Base-by-base conservation (phyloP, 225 moss, liverwort and hornwort species). In the Polytrichum commune region DNA sequence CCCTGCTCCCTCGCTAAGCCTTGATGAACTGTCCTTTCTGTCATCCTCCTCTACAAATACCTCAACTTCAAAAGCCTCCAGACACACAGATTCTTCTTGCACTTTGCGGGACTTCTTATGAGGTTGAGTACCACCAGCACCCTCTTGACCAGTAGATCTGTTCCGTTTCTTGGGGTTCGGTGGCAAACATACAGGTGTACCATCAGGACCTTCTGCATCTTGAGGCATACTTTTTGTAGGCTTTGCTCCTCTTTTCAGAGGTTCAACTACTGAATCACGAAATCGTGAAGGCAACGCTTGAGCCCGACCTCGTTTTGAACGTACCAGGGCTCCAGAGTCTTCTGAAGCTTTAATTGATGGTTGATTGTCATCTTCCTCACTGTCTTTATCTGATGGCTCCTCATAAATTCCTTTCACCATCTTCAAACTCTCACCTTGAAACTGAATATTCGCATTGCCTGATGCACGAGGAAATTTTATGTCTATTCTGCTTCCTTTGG, bases 261-360 rank as follows among this genome's bases (percentile, higher is more conserved):
- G 93, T 69, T 93, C 93, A 23, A 99, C 83, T 32, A 99, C 93
- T 61, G 98, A 99, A 71, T 99, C 98, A 55, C 90, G 95, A 69
- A 99, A 93, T 73, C 98, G 86, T 69, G 91, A 90, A 69, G 98
- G 98, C 73, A 99, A 80, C 65, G 84, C 90, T 76, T 93, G 95
- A 53, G 95, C 90, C 66, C 98, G 83, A 80, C 98, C 98, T 60
- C 98, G 91, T 75, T 90, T 99, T 16, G 98, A 95, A 70, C 91
- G 88, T 61, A 99, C 95, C 19, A 99, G 88, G 18, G 98, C 93
- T 63, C 89, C 89, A 68, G 85, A 83, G 54, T 93, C 93, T 68
- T 82, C 83, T 27, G 80, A 55, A 54, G 68, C 79, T 76, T 93
- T 93, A 73, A 61, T 63, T 72, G 79, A 73, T 62, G 82, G 83